A percentile compares a stretch with the other conserved stretches of the same genome.
These are phyloP conservation scores for Pyrenula aspistea DNA, from an alignment of 495 filamentous ascomycete species.

Conservation along the genomic window DNA sequence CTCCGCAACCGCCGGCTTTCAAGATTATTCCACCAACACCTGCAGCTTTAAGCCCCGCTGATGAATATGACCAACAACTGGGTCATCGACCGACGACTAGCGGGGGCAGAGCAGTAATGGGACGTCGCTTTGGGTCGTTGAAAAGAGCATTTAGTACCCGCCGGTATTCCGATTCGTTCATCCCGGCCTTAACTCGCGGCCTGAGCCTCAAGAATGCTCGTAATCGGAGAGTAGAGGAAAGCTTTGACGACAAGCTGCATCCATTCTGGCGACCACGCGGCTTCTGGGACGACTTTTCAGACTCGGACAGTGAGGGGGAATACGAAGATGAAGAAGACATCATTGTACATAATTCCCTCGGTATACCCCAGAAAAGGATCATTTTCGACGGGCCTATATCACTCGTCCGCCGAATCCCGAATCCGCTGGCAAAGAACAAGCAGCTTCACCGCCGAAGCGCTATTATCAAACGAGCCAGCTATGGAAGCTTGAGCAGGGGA, in stretches of 20 bases:
- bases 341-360: slow-evolving; percentile 37
- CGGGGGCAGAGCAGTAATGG: slow-evolving; percentile 19
- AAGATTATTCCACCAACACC: slow-evolving; percentile 69
- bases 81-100: slow-evolving; percentile 17
- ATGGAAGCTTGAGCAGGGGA: not conserved
- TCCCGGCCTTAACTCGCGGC: slow-evolving; percentile 24
- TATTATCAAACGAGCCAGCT: slow-evolving; percentile 2
- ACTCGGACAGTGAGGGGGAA: slow-evolving; percentile 31
- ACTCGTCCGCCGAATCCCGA: slow-evolving; percentile 28
- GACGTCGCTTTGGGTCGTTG: slow-evolving; percentile 37
- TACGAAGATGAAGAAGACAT: slow-evolving; percentile 19
- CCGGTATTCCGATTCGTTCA: slow-evolving; percentile 41
- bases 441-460: slow-evolving; percentile 13
- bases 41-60: slow-evolving; percentile 34
- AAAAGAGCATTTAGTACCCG: slow-evolving; percentile 41
- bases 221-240: slow-evolving; percentile 30
- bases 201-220: slow-evolving; percentile 31
- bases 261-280: slow-evolving; percentile 71
- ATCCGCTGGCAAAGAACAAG: slow-evolving; percentile 29
- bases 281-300: slow-evolving; percentile 54
- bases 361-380: slow-evolving; percentile 40
- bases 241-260: slow-evolving; percentile 48
- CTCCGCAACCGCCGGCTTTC: slow-evolving; percentile 57
- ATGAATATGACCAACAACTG: slow-evolving; percentile 42
- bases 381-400: slow-evolving; percentile 26